These are phyloP conservation scores for Penicillium coprophilum DNA, from an alignment of 495 filamentous ascomycete species.

Conservation along the genomic window DNA sequence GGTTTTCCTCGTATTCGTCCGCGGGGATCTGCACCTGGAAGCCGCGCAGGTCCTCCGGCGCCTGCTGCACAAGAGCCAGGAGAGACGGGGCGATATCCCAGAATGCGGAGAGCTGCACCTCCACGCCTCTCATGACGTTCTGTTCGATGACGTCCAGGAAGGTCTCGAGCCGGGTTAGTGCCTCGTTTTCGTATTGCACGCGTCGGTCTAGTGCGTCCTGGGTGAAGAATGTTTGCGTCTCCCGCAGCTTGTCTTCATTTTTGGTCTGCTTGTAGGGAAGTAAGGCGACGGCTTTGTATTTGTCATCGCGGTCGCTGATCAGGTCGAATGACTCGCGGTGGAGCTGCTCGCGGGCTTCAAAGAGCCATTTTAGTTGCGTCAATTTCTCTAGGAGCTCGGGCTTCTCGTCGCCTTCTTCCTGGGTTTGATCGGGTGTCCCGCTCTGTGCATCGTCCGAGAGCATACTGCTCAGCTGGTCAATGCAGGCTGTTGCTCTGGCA, in stretches of 20 bases:
- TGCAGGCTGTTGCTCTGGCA: conserved; percentile 59
- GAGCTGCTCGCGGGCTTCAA: conserved; percentile 85
- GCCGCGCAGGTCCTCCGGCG: conserved; percentile 60
- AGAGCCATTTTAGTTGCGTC: conserved; percentile 95
- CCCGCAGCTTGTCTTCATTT: conserved; percentile 69
- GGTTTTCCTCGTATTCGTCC: conserved; percentile 81
- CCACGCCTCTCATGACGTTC: conserved; percentile 83
- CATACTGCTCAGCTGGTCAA: conserved; percentile 66
- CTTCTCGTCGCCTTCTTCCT: conserved; percentile 93
- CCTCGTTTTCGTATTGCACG: conserved; percentile 61
- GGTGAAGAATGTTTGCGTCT: conserved; percentile 77
- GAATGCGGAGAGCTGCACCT: conserved; percentile 86
- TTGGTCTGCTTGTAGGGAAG: conserved; percentile 72
- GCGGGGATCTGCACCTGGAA: conserved; percentile 68
- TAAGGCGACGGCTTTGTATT: conserved; percentile 77
- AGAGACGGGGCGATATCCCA: conserved; percentile 95
- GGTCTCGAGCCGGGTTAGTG: conserved; percentile 67
- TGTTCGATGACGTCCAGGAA: conserved; percentile 80
- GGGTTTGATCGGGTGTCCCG: conserved; percentile 73
- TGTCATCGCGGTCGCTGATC: conserved; percentile 76
- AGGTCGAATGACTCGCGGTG: conserved; percentile 83
- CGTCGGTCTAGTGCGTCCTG: conserved; percentile 71
- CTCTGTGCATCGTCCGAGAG: conserved; percentile 72
- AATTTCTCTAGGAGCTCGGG: conserved; percentile 92
- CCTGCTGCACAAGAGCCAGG: conserved; percentile 69